phyloP scores from a whole-genome alignment of 805 yeast species.

The Wickerhamomyces chambardii region DNA sequence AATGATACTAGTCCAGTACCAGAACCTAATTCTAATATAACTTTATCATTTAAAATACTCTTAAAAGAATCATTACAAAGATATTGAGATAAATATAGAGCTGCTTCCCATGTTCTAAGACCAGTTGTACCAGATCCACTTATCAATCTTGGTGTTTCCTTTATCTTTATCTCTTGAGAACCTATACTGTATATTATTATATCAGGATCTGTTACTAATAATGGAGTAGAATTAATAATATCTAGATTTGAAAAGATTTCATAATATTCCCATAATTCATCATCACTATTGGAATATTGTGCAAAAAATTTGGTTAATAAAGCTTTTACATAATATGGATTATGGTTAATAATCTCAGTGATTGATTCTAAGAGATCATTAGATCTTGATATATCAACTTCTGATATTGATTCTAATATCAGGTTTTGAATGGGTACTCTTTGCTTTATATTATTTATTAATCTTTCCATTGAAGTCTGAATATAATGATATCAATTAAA shows the following conservation, averaged over 20 bases:
- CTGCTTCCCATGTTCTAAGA: conserved; percentile 90
- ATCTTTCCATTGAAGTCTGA: conserved; percentile 12
- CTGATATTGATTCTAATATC: neutral
- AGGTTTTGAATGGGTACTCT: conserved; percentile 11
- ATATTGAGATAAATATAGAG: conserved; percentile 53
- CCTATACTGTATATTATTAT: conserved; percentile 21
- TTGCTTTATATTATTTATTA: conserved; percentile 11
- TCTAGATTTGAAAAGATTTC: conserved; percentile 22
- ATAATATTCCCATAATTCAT: conserved; percentile 18
- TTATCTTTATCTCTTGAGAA: conserved; percentile 22
- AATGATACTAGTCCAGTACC: conserved; percentile 83
- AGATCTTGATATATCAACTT: neutral
- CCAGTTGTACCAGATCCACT: conserved; percentile 85
- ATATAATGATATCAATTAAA: too few relatives aligned
- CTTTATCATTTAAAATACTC: conserved; percentile 5
- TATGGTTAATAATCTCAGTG: too few relatives aligned
- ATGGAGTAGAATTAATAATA: conserved; percentile 16
- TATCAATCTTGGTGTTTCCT: conserved; percentile 55
- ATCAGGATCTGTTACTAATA: conserved; percentile 19
- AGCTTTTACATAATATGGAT: conserved; percentile 41
- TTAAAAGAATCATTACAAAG: conserved; percentile 21
- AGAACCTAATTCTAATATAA: conserved; percentile 69
- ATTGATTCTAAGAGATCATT: too few relatives aligned
- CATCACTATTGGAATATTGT: conserved; percentile 26
- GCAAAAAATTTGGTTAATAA: conserved; percentile 35